A percentile compares a stretch with the other conserved stretches of the same genome.
phyloP scores from a whole-genome alignment of 2,329 filamentous ascomycete species.

The Domatiomyces globalis region DNA sequence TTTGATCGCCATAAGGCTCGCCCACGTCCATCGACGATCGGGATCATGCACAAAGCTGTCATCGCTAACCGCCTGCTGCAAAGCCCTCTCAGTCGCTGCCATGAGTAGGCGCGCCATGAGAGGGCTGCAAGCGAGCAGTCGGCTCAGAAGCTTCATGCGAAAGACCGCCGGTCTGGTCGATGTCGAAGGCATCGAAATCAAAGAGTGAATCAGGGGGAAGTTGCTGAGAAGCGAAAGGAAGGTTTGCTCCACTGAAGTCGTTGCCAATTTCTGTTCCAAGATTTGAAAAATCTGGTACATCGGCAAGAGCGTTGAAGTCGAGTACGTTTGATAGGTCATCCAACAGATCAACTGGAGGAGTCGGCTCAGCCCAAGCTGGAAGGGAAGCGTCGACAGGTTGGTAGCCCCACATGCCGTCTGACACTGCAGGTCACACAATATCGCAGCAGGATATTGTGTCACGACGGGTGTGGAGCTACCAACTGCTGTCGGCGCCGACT shows the following conservation, averaged over 20 bases:
- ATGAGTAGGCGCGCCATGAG: conserved; percentile 40
- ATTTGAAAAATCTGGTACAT: conserved; percentile 56
- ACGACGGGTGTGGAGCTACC: conserved; percentile 25
- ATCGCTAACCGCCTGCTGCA: conserved; percentile 37
- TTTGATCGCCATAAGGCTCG: conserved; percentile 33
- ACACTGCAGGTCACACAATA: conserved; percentile 99
- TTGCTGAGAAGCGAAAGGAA: conserved; percentile 27
- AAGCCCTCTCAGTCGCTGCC: conserved; percentile 40
- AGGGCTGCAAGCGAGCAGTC: conserved; percentile 39
- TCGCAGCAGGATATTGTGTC: conserved; percentile 99
- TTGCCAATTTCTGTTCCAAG: conserved; percentile 62
- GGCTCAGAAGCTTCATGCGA: conserved; percentile 36
- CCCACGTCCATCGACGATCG: conserved; percentile 27
- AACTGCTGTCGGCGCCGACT: conserved; percentile 25
- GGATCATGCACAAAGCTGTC: conserved; percentile 24
- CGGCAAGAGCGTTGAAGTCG: conserved; percentile 52
- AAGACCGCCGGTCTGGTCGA: conserved; percentile 31
- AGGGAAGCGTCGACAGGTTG: conserved; percentile 29
- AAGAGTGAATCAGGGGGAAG: conserved; percentile 41
- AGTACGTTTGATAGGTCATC: conserved; percentile 48
- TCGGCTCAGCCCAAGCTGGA: conserved; percentile 24
- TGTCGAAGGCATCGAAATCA: conserved; percentile 39
- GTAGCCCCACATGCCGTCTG: conserved; percentile 56
- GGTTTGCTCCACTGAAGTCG: conserved; percentile 46
- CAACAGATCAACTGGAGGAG: conserved; percentile 47